Conservation (phyloP, 177 flowering plant species). For the Vitis hybrid region DNA sequence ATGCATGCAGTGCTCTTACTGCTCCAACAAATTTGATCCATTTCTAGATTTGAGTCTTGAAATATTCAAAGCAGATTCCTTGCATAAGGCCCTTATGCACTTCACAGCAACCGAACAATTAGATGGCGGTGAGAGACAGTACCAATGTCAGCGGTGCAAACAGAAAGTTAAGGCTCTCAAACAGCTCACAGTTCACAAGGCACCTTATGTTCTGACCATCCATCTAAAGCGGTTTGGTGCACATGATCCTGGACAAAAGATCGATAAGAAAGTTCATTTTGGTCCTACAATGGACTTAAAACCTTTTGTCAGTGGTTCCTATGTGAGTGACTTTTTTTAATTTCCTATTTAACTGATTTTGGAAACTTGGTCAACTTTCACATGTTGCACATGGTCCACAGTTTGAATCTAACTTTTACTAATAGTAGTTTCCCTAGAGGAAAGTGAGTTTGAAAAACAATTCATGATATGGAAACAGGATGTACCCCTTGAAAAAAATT, state of each 20-base stretch:
- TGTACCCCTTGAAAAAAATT: too few relatives aligned
- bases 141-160: constrained; percentile 88
- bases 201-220: constrained; percentile 87
- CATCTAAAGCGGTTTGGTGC: constrained; percentile 92
- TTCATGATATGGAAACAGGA: too few relatives aligned
- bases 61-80: constrained; percentile 75
- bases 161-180: constrained; percentile 91
- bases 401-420: too few relatives aligned
- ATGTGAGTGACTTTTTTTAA: constrained; percentile 52
- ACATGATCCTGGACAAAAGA: constrained; percentile 69
- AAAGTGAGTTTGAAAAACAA: too few relatives aligned
- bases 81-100: constrained; percentile 70
- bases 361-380: too few relatives aligned
- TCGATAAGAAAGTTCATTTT: constrained; percentile 72
- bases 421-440: too few relatives aligned
- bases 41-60: constrained; percentile 96
- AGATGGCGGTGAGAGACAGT: constrained; percentile 89
- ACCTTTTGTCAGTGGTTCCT: constrained; percentile 76
- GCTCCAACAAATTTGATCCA: constrained; percentile 91
- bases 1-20: constrained; percentile 79
- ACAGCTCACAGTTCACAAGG: constrained; percentile 84
- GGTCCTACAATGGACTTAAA: constrained; percentile 70
- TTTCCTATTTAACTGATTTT: too few relatives aligned
- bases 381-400: too few relatives aligned
- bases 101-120: constrained; percentile 79